These are phyloP conservation scores for Castanea sativa DNA, from an alignment of 306 rosid species.

Conservation along the genomic window DNA sequence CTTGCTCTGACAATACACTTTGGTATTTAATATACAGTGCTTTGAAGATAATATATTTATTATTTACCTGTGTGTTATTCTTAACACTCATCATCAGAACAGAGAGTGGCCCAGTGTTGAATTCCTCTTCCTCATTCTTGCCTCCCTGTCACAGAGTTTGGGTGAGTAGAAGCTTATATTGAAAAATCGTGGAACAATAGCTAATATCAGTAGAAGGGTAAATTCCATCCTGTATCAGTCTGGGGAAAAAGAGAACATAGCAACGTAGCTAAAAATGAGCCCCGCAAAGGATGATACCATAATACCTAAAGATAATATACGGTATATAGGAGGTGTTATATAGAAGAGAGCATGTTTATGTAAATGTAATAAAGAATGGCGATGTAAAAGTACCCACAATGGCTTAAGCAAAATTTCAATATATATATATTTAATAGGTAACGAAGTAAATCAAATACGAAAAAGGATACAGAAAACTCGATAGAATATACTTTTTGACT, in stretches of 20 bases:
- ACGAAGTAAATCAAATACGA: no score
- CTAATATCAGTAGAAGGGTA: neutral
- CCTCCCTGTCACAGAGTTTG: conserved; percentile 17
- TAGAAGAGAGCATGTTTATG: neutral
- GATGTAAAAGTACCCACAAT: neutral
- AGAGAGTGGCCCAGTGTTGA: conserved; percentile 62
- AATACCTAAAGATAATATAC: neutral
- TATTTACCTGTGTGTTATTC: conserved; percentile 50
- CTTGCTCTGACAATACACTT: neutral
- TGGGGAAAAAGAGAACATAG: neutral
- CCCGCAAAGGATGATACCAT: neutral
- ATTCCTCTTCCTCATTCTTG: conserved; percentile 58
- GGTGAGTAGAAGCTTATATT: neutral
- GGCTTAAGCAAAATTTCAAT: no score
- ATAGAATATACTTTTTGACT: no score
- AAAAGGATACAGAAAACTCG: no score
- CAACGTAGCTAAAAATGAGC: neutral
- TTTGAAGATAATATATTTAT: neutral
- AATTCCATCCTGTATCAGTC: neutral
- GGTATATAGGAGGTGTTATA: neutral
- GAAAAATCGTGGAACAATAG: neutral
- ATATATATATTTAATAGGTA: no score
- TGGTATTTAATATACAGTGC: neutral
- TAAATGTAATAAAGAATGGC: neutral
- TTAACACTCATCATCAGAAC: conserved; percentile 65